Evolutionary conservation across 169 alveolate species (phyloP), one percentile per base, ranked within the genome.

Genomic region (Cystoisospora suis): DNA sequence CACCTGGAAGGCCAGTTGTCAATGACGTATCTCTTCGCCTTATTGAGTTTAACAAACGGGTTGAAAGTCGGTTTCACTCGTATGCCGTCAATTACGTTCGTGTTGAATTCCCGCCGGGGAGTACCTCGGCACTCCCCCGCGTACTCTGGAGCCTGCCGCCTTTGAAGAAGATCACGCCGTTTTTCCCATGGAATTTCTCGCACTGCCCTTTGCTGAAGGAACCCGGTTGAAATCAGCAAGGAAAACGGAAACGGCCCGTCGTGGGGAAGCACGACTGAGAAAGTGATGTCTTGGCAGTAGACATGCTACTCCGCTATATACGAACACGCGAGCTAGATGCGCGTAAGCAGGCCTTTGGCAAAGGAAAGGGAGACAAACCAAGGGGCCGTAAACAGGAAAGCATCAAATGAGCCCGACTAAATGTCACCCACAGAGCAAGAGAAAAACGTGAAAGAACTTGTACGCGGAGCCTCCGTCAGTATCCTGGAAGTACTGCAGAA

Each of bases 1-100:
- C 77, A 96, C 98, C 98, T 94, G 45, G 98, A 96, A 34, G 96
- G 96, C 97, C 97, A 96, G 87, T 95, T 95, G 89, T 96, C 98
- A 20, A 96, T 89, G 65, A 96, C 91, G 83, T 95, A 96, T 80
- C 97, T 90, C 94, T 95, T 95, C 34, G 95, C 96, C 92, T 94
- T 95, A 86, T 94, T 95, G 65, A 96, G 89, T 75, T 94, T 86
- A 32, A 96, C 97, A 77, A 93, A 96, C 0, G 98, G 98, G 90
- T 96, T 96, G 90, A 96, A 96, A 6, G 97, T 95, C 47, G 97
- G 97, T 38, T 93, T 92, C 72, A 95, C 93, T 65, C 98, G 93
- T 1, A 96, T 91, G 56, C 96, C 96, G 83, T 96, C 96, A n/a
- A 94, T 91, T 58, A 95, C 40, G 86, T 95, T 95, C 79, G 93